These are phyloP conservation scores for Salix arbutifolia DNA, from an alignment of 345 rosid genomes.

Conservation along the genomic window DNA sequence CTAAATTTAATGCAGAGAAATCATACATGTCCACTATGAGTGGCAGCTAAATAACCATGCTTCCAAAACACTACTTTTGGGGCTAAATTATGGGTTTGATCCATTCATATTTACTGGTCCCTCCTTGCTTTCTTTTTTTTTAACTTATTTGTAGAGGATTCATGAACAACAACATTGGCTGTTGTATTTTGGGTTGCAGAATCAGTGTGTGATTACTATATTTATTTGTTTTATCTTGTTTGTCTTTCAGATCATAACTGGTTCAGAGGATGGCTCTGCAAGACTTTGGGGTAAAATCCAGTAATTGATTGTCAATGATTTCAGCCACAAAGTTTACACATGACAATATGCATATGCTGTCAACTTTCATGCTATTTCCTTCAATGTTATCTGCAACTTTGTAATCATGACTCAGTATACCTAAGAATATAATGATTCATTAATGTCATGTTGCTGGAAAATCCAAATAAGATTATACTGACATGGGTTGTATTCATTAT, in stretches of 20 bases:
- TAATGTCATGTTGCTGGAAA: too few species aligned
- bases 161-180: not conserved
- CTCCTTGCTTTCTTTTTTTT: not conserved
- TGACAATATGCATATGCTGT: not conserved
- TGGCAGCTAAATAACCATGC: too few species aligned
- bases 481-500: too few species aligned
- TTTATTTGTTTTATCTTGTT: slow-evolving; percentile 10
- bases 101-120: not conserved
- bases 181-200: slow-evolving; percentile 4
- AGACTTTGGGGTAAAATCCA: slow-evolving; percentile 80
- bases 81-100: not conserved
- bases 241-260: slow-evolving; percentile 68
- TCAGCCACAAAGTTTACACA: not conserved
- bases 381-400: not conserved
- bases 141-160: not conserved
- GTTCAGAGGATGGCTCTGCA: slow-evolving; percentile 97
- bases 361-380: not conserved
- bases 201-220: slow-evolving; percentile 1
- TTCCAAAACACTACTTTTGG: too few species aligned
- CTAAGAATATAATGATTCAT: too few species aligned
- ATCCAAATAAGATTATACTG: too few species aligned
- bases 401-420: not conserved
- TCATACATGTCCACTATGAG: not conserved
- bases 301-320: slow-evolving; percentile 5
- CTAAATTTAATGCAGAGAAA: not conserved